phyloP scores from a whole-genome alignment of 2,329 filamentous ascomycete species.

The Saccharata proteae region DNA sequence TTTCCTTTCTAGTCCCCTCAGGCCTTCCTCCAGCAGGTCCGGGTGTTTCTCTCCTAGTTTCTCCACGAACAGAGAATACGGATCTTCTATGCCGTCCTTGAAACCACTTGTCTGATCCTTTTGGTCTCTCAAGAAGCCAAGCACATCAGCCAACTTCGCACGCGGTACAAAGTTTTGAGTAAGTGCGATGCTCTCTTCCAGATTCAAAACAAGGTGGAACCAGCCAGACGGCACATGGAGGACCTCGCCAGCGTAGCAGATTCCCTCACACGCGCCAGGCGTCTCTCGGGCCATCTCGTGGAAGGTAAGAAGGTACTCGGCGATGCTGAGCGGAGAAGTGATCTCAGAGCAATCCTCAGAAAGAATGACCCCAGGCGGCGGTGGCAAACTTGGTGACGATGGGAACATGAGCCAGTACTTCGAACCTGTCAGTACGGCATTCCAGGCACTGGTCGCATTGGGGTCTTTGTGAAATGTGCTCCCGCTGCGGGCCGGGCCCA shows the following conservation, averaged over 20 bases:
- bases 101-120: slow-evolving; percentile 83
- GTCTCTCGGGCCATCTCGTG: slow-evolving; percentile 68
- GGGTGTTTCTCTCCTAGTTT: slow-evolving; percentile 53
- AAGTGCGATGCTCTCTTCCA: slow-evolving; percentile 72
- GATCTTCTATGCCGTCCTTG: slow-evolving; percentile 56
- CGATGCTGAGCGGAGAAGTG: slow-evolving; percentile 84
- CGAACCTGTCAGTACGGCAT: slow-evolving; percentile 74
- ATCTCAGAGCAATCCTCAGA: slow-evolving; percentile 85
- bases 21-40: slow-evolving; percentile 49
- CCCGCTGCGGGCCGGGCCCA: slow-evolving; percentile 75
- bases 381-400: slow-evolving; percentile 45
- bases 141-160: slow-evolving; percentile 59
- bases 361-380: slow-evolving; percentile 81
- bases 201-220: slow-evolving; percentile 93
- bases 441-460: slow-evolving; percentile 72
- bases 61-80: slow-evolving; percentile 60
- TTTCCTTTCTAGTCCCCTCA: slow-evolving; percentile 53
- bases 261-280: slow-evolving; percentile 70
- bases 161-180: slow-evolving; percentile 90
- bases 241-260: slow-evolving; percentile 75
- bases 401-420: slow-evolving; percentile 99
- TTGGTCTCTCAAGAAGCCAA: slow-evolving; percentile 72
- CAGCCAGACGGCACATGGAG: slow-evolving; percentile 87
- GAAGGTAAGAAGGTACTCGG: slow-evolving; percentile 90
- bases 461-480: slow-evolving; percentile 88